Base-by-base conservation (phyloP, 1,284 basidiomycete genomes). In the Flammula alnicola region DNA sequence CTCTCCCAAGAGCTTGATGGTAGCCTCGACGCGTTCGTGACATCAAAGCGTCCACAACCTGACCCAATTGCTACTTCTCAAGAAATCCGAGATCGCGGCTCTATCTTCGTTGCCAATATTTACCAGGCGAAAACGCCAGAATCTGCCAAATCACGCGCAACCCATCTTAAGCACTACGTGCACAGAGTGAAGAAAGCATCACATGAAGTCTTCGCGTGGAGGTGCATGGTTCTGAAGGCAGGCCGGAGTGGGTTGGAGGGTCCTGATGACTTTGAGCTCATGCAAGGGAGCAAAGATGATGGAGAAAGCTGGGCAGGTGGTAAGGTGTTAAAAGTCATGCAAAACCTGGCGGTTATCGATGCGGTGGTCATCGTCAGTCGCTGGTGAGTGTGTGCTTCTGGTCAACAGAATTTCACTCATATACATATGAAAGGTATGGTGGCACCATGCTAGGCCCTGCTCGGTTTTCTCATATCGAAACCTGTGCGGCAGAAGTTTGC, bases 391-490 rank as follows among this genome's bases (percentile, higher is more conserved):
- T 51, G 32, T 41, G 39, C 16, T 31, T 35, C 25, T 29, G 11
- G 8, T 20, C 19, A 16, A 23, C 17, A 27, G 4, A 19, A 19
- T 35, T 20, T 39, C 19, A n/a, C 19, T 26, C 20, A 23, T 43
- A 17, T 36, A 2, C 14, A 11, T 17, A 14, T 46, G 8, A 19
- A 56, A 88, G 89, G 88, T 93, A 86, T 59, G 91, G 91, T 0
- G 92, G 91, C 7, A 82, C 79, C 20, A 72, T 93, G 72, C 67
- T 80, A 5, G 78, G 78, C 7, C 75, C 77, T 8, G 79, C 74
- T 8, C 76, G 91, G n/a, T 94, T 93, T 65, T 68, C 78, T 1
- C 91, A 93, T 58, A 88, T 93, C 52, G 84, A 88, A 63, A 81
- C 77, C 3, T 91, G 88, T 60, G 75, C 90, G 1, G 67, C 76